Evolutionary conservation across 2,329 filamentous ascomycete genomes (phyloP).

Genomic region (Fusarium guadeloupense): DNA sequence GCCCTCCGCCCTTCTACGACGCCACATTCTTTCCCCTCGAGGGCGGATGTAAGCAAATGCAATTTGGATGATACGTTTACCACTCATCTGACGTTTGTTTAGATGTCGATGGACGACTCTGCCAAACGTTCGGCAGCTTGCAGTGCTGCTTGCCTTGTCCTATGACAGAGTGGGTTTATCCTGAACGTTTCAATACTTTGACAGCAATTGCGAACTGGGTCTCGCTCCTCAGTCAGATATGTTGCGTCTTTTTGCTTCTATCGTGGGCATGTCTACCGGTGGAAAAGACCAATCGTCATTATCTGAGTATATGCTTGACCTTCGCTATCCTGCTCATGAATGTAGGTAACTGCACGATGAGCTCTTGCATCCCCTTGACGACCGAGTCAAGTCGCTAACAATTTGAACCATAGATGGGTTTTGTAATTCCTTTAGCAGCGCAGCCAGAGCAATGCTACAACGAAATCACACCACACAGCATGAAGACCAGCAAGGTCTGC

Average conservation of each 20-base stretch:
- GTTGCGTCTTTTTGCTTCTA: slow-evolving; percentile 78
- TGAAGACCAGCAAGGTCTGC: slow-evolving; percentile 83
- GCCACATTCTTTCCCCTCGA: slow-evolving; percentile 64
- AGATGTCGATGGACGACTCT: slow-evolving; percentile 68
- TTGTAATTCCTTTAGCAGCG: slow-evolving; percentile 85
- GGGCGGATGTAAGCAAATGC: slow-evolving; percentile 69
- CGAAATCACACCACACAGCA: slow-evolving; percentile 90
- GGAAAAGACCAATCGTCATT: slow-evolving; percentile 91
- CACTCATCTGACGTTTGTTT: slow-evolving; percentile 12
- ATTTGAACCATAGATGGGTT: slow-evolving; percentile 71
- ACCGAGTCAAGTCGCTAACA: slow-evolving; percentile 27
- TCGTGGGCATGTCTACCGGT: slow-evolving; percentile 84
- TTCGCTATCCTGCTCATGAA: slow-evolving; percentile 80
- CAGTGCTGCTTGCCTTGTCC: slow-evolving; percentile 93
- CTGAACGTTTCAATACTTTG: slow-evolving; percentile 66
- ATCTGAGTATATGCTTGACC: slow-evolving; percentile 88
- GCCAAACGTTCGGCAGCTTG: slow-evolving; percentile 58
- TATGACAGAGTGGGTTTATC: slow-evolving; percentile 78
- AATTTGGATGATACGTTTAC: neutral
- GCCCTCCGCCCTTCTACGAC: slow-evolving; percentile 76
- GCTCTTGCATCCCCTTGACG: neutral
- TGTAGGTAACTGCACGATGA: slow-evolving; percentile 61
- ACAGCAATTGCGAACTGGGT: slow-evolving; percentile 81
- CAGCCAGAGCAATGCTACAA: slow-evolving; percentile 86
- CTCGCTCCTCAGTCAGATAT: slow-evolving; percentile 76